A percentile compares a stretch with the other conserved stretches of the same genome.
Conservation (phyloP, 2,329 filamentous ascomycete species). For the Colletotrichum eleusines region DNA sequence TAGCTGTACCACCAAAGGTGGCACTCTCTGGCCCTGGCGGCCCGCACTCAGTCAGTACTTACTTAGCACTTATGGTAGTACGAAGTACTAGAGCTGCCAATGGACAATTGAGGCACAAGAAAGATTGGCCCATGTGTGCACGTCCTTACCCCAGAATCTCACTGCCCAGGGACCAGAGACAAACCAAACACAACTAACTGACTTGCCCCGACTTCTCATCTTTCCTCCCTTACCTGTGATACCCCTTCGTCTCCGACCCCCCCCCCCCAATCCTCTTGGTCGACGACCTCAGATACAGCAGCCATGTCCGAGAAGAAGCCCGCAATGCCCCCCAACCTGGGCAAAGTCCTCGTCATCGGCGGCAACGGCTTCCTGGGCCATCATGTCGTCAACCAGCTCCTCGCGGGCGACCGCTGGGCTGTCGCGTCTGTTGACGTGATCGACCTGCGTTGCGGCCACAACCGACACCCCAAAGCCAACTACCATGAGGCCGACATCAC, state of each 20-base stretch:
- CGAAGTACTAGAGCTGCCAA: conserved; percentile 16
- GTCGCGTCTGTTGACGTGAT: conserved; percentile 73
- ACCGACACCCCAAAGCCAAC: conserved; percentile 69
- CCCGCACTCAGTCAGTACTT: too few relatives aligned
- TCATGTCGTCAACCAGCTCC: conserved; percentile 81
- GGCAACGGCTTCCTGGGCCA: conserved; percentile 88
- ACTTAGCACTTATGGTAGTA: too few relatives aligned
- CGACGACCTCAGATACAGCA: neutral
- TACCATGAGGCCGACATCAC: conserved; percentile 87
- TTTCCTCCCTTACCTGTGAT: neutral
- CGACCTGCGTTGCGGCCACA: conserved; percentile 78
- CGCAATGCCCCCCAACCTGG: conserved; percentile 57
- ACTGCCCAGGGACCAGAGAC: conserved; percentile 14
- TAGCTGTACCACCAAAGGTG: neutral
- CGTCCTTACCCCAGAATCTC: conserved; percentile 25
- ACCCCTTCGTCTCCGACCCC: conserved; percentile 2
- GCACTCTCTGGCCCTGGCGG: neutral
- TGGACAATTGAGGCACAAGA: conserved; percentile 20
- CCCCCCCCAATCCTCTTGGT: neutral
- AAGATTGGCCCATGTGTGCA: conserved; percentile 20
- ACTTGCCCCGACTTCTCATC: conserved; percentile 5
- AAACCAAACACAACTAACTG: conserved; percentile 9
- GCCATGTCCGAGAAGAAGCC: conserved; percentile 50
- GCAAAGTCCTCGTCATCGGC: conserved; percentile 82
- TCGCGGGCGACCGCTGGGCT: conserved; percentile 60